These are phyloP conservation scores for Funneliformis caledonium DNA, from an alignment of 371 early-diverging fungal species.

Conservation along the genomic window DNA sequence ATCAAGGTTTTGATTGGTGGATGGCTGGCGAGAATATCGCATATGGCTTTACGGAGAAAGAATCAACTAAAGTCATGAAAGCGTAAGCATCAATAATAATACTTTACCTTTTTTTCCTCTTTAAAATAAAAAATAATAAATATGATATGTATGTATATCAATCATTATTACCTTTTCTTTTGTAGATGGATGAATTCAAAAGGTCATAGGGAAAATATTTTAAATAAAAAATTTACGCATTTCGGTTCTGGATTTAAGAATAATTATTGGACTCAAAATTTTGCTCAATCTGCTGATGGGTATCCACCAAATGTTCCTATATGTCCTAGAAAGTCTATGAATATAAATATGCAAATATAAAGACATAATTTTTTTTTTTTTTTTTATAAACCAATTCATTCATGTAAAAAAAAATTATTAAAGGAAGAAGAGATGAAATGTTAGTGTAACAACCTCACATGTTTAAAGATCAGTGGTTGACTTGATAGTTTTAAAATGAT, in stretches of 20 bases:
- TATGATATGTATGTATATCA: background rate
- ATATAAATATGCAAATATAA: background rate
- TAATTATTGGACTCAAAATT: conserved; percentile 39
- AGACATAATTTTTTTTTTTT: no score
- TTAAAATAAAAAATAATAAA: background rate
- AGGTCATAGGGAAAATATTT: conserved; percentile 42
- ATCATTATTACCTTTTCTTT: background rate
- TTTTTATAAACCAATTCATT: no score
- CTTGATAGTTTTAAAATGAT: background rate
- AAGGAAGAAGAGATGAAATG: no score
- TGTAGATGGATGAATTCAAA: conserved; percentile 41
- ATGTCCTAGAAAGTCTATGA: background rate
- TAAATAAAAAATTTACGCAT: conserved; percentile 36
- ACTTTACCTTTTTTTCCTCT: background rate
- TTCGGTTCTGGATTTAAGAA: conserved; percentile 20
- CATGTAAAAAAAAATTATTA: no score
- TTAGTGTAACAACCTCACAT: no score
- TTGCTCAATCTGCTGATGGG: conserved; percentile 22
- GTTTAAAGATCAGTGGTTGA: no score
- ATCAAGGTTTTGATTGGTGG: conserved; percentile 8
- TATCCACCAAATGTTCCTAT: conserved; percentile 8
- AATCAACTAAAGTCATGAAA: conserved; percentile 9
- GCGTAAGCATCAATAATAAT: conserved; percentile 14
- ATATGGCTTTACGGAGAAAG: background rate
- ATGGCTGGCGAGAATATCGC: conserved; percentile 30